These are phyloP conservation scores for Tephrocybe sp. DNA, from an alignment of 768 basidiomycete genomes.

Conservation along the genomic window DNA sequence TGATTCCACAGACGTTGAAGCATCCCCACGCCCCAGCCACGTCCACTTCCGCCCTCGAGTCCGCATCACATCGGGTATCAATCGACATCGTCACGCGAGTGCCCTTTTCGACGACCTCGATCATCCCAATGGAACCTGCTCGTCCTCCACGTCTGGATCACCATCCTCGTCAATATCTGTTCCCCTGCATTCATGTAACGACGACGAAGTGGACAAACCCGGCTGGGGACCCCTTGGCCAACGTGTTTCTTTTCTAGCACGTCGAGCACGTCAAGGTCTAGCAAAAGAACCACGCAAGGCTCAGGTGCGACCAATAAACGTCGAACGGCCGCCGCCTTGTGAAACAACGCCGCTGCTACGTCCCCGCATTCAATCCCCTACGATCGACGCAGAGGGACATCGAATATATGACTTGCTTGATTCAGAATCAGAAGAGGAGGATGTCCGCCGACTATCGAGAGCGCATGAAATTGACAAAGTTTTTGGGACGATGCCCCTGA, in stretches of 20 bases:
- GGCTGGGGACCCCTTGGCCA: slow-evolving; percentile 63
- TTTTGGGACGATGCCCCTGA: slow-evolving; percentile 68
- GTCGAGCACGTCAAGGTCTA: slow-evolving; percentile 18
- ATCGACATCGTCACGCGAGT: slow-evolving; percentile 36
- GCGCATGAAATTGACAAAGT: slow-evolving; percentile 50
- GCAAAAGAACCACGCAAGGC: slow-evolving; percentile 16
- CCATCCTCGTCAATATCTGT: slow-evolving; percentile 81
- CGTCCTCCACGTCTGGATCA: slow-evolving; percentile 54
- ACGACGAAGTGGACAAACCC: slow-evolving; percentile 42
- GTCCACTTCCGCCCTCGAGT: slow-evolving; percentile 76
- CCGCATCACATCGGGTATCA: slow-evolving; percentile 71
- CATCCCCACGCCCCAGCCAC: slow-evolving; percentile 21
- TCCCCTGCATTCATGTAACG: slow-evolving; percentile 59
- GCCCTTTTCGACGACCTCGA: slow-evolving; percentile 1
- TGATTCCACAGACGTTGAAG: slow-evolving; percentile 5
- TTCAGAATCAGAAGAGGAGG: slow-evolving; percentile 27
- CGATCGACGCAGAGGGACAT: slow-evolving; percentile 2
- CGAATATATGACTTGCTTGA: slow-evolving; percentile 14
- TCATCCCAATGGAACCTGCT: slow-evolving; percentile 12
- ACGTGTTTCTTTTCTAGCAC: slow-evolving; percentile 43
- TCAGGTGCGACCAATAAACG: slow-evolving; percentile 1
- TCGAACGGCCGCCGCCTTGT: slow-evolving; percentile 11
- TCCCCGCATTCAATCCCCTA: slow-evolving; percentile 11
- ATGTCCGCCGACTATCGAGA: slow-evolving; percentile 32
- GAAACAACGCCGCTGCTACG: slow-evolving; percentile 40